Evolutionary conservation across 2,329 filamentous ascomycete genomes (phyloP).

Genomic region (Domatiomyces globalis): DNA sequence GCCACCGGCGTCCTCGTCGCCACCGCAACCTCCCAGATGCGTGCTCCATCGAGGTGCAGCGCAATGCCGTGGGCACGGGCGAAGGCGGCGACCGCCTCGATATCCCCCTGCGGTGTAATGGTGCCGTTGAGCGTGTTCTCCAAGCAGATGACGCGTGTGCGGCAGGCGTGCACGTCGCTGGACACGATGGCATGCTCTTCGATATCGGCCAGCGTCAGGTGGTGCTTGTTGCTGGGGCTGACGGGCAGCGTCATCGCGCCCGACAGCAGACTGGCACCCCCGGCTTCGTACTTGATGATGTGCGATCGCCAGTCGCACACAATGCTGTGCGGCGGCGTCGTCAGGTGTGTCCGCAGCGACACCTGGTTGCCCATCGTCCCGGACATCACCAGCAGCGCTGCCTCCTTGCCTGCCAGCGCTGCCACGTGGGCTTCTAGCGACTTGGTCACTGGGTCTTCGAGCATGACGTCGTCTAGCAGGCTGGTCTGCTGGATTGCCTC

Average conservation of each 20-base stretch:
- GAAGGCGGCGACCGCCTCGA: slow-evolving; percentile 54
- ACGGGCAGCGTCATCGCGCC: slow-evolving; percentile 57
- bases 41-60: slow-evolving; percentile 65
- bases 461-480: slow-evolving; percentile 70
- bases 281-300: slow-evolving; percentile 53
- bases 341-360: slow-evolving; percentile 61
- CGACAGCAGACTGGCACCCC: slow-evolving; percentile 54
- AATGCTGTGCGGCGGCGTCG: slow-evolving; percentile 64
- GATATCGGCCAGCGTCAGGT: slow-evolving; percentile 67
- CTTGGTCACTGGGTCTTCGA: slow-evolving; percentile 65
- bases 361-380: slow-evolving; percentile 95
- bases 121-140: slow-evolving; percentile 77
- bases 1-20: slow-evolving; percentile 47
- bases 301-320: slow-evolving; percentile 68
- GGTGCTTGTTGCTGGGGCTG: slow-evolving; percentile 52
- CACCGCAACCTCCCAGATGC: slow-evolving; percentile 68
- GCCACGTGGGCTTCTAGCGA: slow-evolving; percentile 63
- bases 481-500: slow-evolving; percentile 59
- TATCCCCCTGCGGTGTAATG: slow-evolving; percentile 62
- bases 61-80: slow-evolving; percentile 50
- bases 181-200: slow-evolving; percentile 48
- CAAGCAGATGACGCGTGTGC: slow-evolving; percentile 65
- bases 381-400: slow-evolving; percentile 66
- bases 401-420: slow-evolving; percentile 57
- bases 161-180: slow-evolving; percentile 62